Percentiles rank a stretch among this genome's conserved stretches.
Evolutionary conservation across 345 rosid genomes (phyloP).

Genomic region (Eucalyptus regnans): DNA sequence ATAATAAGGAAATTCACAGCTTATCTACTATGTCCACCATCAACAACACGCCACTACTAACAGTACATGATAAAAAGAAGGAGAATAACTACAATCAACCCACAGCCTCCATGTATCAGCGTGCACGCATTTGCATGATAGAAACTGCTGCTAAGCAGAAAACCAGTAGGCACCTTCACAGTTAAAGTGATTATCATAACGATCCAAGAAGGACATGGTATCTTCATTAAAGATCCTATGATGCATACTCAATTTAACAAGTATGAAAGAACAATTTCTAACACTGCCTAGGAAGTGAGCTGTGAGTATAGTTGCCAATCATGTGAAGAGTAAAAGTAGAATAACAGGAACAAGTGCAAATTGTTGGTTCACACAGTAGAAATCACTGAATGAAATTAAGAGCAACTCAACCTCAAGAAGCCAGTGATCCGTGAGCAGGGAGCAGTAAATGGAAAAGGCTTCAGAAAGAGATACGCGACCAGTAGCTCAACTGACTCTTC

Average conservation of each 20-base stretch:
- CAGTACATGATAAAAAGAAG: background rate
- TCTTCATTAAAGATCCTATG: background rate
- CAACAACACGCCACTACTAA: background rate
- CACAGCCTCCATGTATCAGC: background rate
- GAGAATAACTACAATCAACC: background rate
- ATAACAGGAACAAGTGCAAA: background rate
- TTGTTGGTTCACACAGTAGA: background rate
- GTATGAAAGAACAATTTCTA: background rate
- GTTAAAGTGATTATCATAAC: background rate
- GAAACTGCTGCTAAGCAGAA: background rate
- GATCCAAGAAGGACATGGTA: background rate
- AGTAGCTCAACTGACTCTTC: slow-evolving; percentile 85
- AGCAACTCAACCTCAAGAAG: slow-evolving; percentile 53
- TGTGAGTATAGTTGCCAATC: background rate
- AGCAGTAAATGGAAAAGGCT: slow-evolving; percentile 64
- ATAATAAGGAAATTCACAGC: background rate
- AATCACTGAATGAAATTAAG: background rate
- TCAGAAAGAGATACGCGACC: slow-evolving; percentile 72
- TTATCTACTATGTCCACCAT: background rate
- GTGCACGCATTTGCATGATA: background rate
- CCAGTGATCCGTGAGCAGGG: slow-evolving; percentile 85
- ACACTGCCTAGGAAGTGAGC: background rate
- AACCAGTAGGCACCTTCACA: background rate
- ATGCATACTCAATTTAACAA: background rate
- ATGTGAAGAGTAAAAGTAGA: background rate